Evolutionary conservation across 345 rosid genomes (phyloP).

Genomic region (Citrus cavaleriei): DNA sequence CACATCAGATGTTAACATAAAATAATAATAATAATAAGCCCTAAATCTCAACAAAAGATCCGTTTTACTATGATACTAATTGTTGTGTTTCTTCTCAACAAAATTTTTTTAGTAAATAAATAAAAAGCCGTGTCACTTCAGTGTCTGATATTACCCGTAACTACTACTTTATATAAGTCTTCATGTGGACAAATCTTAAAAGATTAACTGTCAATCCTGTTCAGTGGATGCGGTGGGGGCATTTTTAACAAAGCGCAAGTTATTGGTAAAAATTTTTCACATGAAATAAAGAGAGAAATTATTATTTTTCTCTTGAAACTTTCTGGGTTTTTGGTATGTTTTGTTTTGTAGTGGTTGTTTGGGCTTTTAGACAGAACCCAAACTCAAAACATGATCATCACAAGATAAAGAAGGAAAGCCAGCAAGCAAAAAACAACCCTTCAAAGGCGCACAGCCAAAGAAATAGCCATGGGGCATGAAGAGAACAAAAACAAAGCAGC

Average conservation of each 20-base stretch:
- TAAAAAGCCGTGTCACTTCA: no score
- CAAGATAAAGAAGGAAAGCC: background rate
- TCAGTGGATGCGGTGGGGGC: background rate
- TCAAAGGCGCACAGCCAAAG: background rate
- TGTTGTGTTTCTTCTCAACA: no score
- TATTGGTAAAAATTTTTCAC: background rate
- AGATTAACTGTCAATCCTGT: background rate
- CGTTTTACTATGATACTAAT: background rate
- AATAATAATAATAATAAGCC: no score
- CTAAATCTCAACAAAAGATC: background rate
- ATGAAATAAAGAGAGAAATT: background rate
- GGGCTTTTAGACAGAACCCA: slow-evolving; percentile 9
- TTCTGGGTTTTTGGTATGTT: background rate
- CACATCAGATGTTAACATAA: background rate
- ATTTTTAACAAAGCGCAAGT: background rate
- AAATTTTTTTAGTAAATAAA: no score
- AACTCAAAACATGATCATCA: background rate
- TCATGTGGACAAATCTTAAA: background rate
- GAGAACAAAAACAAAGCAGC: slow-evolving; percentile 19
- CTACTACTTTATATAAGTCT: background rate
- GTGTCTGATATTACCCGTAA: no score
- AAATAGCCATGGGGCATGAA: slow-evolving; percentile 20
- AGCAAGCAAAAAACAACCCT: background rate
- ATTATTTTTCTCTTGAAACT: background rate
- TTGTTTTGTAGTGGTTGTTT: slow-evolving; percentile 11